A percentile compares a stretch with the other conserved stretches of the same genome.
phyloP scores from a whole-genome alignment of 768 basidiomycete genomes.

The Rhizopogon vulgaris region DNA sequence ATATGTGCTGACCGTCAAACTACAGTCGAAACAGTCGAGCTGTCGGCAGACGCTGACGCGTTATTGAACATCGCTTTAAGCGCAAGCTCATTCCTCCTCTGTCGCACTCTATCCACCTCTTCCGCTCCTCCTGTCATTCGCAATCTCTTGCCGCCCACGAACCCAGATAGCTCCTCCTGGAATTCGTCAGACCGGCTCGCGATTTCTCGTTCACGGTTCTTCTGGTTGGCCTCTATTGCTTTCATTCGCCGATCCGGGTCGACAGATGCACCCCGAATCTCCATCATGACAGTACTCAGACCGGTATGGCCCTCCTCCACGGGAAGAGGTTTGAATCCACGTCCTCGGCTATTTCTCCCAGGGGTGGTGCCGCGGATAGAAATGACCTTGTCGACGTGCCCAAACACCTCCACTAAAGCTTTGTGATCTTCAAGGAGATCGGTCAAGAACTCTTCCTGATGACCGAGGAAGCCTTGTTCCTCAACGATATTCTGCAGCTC shows the following conservation, averaged over 20 bases:
- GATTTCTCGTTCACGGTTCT: conserved; percentile 70
- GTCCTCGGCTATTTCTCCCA: conserved; percentile 32
- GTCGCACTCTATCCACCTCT: conserved; percentile 82
- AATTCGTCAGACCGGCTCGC: conserved; percentile 75
- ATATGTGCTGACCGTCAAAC: not conserved
- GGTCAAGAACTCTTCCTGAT: conserved; percentile 86
- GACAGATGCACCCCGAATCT: conserved; percentile 76
- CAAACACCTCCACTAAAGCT: conserved; percentile 80
- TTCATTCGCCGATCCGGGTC: conserved; percentile 84
- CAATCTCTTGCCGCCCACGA: conserved; percentile 83
- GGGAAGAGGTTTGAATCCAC: conserved; percentile 54
- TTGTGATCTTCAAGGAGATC: conserved; percentile 92
- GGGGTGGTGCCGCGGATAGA: conserved; percentile 50
- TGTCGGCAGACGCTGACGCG: conserved; percentile 4
- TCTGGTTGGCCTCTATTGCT: conserved; percentile 88
- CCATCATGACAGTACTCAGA: conserved; percentile 77
- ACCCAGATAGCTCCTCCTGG: conserved; percentile 76
- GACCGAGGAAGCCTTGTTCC: conserved; percentile 89
- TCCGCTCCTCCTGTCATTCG: conserved; percentile 95
- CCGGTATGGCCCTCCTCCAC: conserved; percentile 64
- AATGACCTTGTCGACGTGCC: conserved; percentile 88
- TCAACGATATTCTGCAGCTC: conserved; percentile 96
- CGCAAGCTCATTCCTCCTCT: conserved; percentile 77
- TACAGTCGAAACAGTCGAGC: not conserved
- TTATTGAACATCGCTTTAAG: conserved; percentile 82